phyloP scores from a whole-genome alignment of 2,329 filamentous ascomycete genomes.

The Colletotrichum nymphaeae region DNA sequence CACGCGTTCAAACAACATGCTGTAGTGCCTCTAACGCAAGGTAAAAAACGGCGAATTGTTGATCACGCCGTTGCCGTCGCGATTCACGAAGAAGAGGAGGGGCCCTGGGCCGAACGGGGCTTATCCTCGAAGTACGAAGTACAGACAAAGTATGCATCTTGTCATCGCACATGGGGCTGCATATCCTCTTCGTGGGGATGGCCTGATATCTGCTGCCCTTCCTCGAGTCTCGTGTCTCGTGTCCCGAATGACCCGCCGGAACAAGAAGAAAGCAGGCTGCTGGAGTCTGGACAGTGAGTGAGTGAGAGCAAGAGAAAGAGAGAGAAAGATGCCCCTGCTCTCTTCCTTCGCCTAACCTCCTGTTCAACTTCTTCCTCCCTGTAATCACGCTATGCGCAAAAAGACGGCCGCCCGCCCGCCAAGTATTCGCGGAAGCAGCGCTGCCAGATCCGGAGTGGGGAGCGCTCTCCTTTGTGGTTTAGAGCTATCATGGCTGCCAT shows the following conservation, averaged over 20 bases:
- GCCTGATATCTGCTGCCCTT: not conserved
- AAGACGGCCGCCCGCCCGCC: constrained; percentile 18
- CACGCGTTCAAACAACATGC: constrained; percentile 9
- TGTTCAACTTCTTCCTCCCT: not conserved
- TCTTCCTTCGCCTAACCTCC: not conserved
- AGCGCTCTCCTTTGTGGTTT: constrained; percentile 17
- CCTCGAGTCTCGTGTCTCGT: constrained; percentile 1
- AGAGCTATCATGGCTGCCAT: constrained; percentile 37
- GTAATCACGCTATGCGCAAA: constrained; percentile 14
- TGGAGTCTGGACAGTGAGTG: not conserved
- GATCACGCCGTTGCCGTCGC: not conserved
- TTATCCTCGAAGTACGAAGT: not conserved
- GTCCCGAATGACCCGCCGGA: constrained; percentile 3
- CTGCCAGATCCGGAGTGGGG: constrained; percentile 33
- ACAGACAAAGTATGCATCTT: not conserved
- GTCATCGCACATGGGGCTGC: not conserved
- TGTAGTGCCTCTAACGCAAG: not conserved
- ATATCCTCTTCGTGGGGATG: not conserved
- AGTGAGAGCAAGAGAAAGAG: not conserved
- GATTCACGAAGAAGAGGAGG: not conserved
- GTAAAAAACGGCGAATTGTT: not conserved
- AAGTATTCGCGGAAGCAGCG: constrained; percentile 31
- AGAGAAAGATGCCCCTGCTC: not conserved
- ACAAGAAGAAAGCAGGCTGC: not conserved
- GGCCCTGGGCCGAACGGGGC: not conserved